These are phyloP conservation scores for Lignosus rhinocerotis DNA, from an alignment of 1,284 basidiomycete species.

Conservation along the genomic window DNA sequence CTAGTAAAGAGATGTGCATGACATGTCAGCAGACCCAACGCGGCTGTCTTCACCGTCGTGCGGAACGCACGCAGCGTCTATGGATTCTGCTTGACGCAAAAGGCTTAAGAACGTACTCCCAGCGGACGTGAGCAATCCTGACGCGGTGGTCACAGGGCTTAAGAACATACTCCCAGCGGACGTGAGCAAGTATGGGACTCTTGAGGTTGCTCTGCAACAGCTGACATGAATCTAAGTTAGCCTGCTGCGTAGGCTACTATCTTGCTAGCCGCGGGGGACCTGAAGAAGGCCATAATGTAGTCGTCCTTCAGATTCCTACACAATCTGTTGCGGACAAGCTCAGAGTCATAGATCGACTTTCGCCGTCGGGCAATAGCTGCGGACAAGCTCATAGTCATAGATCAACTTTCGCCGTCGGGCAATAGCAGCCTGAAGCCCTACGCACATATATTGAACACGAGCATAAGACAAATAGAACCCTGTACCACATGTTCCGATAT, in stretches of 20 bases:
- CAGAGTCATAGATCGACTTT: background rate
- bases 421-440: slow-evolving; percentile 20
- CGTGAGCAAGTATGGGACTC: no score
- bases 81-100: slow-evolving; percentile 21
- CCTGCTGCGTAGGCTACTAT: background rate
- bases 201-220: no score
- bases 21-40: background rate
- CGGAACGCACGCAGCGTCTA: slow-evolving; percentile 24
- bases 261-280: background rate
- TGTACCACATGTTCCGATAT: no score
- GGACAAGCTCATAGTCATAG: no score
- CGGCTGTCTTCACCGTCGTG: slow-evolving; percentile 24
- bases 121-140: slow-evolving; percentile 15
- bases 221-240: no score
- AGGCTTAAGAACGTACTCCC: slow-evolving; percentile 27
- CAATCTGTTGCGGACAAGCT: slow-evolving; percentile 34
- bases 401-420: slow-evolving; percentile 28
- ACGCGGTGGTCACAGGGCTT: slow-evolving; percentile 12
- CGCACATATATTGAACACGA: background rate
- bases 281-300: background rate
- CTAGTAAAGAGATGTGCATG: no score
- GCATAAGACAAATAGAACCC: background rate
- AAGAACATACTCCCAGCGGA: slow-evolving; percentile 29
- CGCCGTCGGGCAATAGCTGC: no score
- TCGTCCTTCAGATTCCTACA: slow-evolving; percentile 29